These are phyloP conservation scores for Candida odintsovae DNA, from an alignment of 805 yeast species.

Conservation along the genomic window DNA sequence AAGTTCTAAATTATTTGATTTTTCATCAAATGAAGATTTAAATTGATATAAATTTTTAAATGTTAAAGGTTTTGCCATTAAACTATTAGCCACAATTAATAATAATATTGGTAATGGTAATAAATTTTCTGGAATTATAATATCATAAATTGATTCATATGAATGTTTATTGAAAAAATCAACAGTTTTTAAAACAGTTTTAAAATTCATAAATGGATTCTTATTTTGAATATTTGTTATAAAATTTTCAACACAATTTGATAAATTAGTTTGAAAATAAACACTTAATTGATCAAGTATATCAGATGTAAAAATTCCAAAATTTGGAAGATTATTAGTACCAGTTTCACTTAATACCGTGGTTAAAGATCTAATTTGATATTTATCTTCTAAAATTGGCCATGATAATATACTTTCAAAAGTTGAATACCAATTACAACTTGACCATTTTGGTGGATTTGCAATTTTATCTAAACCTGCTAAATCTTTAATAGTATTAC, in stretches of 20 bases:
- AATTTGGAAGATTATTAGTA: slow-evolving; percentile 6
- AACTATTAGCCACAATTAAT: slow-evolving; percentile 10
- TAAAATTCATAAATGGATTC: slow-evolving; percentile 15
- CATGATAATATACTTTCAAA: slow-evolving; percentile 16
- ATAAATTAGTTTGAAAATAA: slow-evolving; percentile 7
- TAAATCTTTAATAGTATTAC: slow-evolving; percentile 1
- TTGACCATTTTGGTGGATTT: slow-evolving; percentile 13
- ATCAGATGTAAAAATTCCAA: slow-evolving; percentile 3
- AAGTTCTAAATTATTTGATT: slow-evolving; percentile 1
- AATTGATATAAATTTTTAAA: slow-evolving; percentile 9
- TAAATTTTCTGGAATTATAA: slow-evolving; percentile 8
- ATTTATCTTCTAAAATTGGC: slow-evolving; percentile 15
- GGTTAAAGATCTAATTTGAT: slow-evolving; percentile 7
- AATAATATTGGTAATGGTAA: slow-evolving; percentile 13
- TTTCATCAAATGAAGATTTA: slow-evolving; percentile 11
- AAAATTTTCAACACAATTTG: slow-evolving; percentile 9
- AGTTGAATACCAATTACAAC: slow-evolving; percentile 18
- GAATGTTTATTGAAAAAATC: slow-evolving; percentile 4
- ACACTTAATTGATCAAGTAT: slow-evolving; percentile 6
- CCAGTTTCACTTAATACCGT: slow-evolving; percentile 7
- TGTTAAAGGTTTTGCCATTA: slow-evolving; percentile 16
- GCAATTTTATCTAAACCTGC: slow-evolving; percentile 4
- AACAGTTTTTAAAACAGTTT: slow-evolving; percentile 7
- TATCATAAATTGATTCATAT: slow-evolving; percentile 4
- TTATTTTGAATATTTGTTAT: slow-evolving; percentile 15